These are phyloP conservation scores for Thraustotheca clavata DNA, from an alignment of 352 stramenopile species.

Conservation along the genomic window DNA sequence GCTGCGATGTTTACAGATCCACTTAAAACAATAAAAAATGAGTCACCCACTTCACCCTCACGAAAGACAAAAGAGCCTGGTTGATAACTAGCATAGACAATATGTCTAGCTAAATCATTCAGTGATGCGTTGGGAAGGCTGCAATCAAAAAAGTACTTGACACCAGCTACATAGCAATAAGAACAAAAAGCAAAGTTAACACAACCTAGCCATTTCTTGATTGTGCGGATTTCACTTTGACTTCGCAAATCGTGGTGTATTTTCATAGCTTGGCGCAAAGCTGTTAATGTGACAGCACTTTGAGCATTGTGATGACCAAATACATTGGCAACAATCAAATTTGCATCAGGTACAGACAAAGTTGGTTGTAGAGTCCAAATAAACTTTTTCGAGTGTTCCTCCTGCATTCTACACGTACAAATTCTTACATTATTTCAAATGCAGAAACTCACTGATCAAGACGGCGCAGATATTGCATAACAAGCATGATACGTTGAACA, in stretches of 20 bases:
- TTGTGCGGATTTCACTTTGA: constrained; percentile 35
- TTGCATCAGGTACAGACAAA: neutral
- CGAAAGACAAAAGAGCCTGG: constrained; percentile 61
- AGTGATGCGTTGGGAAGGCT: constrained; percentile 40
- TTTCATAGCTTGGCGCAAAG: constrained; percentile 33
- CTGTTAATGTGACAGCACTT: neutral
- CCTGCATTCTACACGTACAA: constrained; percentile 34
- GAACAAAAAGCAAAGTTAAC: neutral
- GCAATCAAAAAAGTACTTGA: constrained; percentile 61
- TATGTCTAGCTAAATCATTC: constrained; percentile 43
- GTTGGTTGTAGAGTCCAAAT: constrained; percentile 31
- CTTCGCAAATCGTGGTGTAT: constrained; percentile 31
- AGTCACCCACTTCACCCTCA: constrained; percentile 52
- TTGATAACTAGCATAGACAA: constrained; percentile 32
- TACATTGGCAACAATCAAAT: too few relatives aligned
- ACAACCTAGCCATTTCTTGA: constrained; percentile 55
- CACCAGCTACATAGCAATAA: constrained; percentile 5
- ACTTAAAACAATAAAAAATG: constrained; percentile 66
- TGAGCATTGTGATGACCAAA: constrained; percentile 2
- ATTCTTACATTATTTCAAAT: neutral
- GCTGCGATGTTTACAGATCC: constrained; percentile 54
- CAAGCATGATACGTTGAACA: constrained; percentile 44
- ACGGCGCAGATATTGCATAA: constrained; percentile 43
- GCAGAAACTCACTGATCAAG: neutral
- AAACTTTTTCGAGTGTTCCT: constrained; percentile 35